Conservation (phyloP, 106 monocot species). For the Agapanthus africanus region DNA sequence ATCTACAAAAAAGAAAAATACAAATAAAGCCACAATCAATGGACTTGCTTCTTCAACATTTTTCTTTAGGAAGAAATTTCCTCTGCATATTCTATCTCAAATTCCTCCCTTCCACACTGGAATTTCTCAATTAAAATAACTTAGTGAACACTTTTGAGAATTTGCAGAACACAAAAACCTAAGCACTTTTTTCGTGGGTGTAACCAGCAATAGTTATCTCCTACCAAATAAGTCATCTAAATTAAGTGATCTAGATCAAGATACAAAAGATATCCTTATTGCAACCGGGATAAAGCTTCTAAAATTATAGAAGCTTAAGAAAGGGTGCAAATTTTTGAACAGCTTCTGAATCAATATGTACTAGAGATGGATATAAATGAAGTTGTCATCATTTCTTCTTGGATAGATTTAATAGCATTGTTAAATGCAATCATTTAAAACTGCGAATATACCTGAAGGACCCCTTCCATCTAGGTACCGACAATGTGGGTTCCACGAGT, state of each 20-base stretch:
- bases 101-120: not conserved
- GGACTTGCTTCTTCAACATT: not conserved
- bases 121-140: not conserved
- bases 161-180: not conserved
- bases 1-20: not conserved
- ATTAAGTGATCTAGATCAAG: too few species aligned
- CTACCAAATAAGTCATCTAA: too few species aligned
- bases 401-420: not conserved
- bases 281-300: not conserved
- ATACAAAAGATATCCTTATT: too few species aligned
- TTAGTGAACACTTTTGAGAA: not conserved
- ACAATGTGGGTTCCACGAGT: constrained; percentile 97
- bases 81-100: not conserved
- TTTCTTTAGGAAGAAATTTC: not conserved
- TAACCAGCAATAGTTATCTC: too few species aligned
- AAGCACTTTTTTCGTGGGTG: too few species aligned
- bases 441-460: constrained; percentile 66
- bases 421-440: not conserved
- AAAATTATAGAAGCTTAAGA: not conserved
- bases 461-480: constrained; percentile 70
- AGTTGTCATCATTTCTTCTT: not conserved
- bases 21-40: not conserved
- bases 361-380: not conserved
- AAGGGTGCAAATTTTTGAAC: not conserved
- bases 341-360: not conserved